A percentile compares a stretch with the other conserved stretches of the same genome.
These are phyloP conservation scores for Paspalum notatum DNA, from an alignment of 176 grass and related monocot species.

Conservation along the genomic window DNA sequence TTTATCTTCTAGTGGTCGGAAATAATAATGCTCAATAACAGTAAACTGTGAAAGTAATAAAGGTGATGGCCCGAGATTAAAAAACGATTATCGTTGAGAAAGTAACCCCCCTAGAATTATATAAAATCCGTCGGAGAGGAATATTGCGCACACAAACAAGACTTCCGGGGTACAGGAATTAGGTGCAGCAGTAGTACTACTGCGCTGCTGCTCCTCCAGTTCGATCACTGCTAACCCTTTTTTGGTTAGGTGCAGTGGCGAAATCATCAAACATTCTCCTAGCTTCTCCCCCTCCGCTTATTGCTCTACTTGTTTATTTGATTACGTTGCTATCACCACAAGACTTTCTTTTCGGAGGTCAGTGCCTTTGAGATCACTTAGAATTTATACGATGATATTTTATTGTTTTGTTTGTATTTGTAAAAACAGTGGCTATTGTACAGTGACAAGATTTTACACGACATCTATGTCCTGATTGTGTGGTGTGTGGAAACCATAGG, in stretches of 20 bases:
- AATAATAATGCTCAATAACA: neutral
- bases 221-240: slow-evolving; percentile 37
- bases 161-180: slow-evolving; percentile 51
- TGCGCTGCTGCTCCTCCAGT: neutral
- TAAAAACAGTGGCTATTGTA: slow-evolving; percentile 9
- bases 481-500: slow-evolving; percentile 40
- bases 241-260: slow-evolving; percentile 39
- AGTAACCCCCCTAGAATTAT: slow-evolving; percentile 28
- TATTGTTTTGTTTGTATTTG: slow-evolving; percentile 20
- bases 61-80: neutral
- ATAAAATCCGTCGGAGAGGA: slow-evolving; percentile 19
- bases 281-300: too few relatives aligned
- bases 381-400: slow-evolving; percentile 37
- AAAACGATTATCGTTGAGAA: slow-evolving; percentile 35
- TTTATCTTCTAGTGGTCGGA: slow-evolving; percentile 47
- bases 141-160: slow-evolving; percentile 30
- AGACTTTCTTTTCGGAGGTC: slow-evolving; percentile 47
- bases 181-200: slow-evolving; percentile 40
- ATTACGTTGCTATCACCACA: slow-evolving; percentile 33
- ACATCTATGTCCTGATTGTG: slow-evolving; percentile 27
- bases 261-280: slow-evolving; percentile 48
- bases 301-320: slow-evolving; percentile 10
- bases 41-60: slow-evolving; percentile 36
- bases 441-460: neutral
- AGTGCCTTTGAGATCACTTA: slow-evolving; percentile 37